phyloP scores from a whole-genome alignment of 2,329 filamentous ascomycete genomes.

The Pyrenophora tritici-repentis region DNA sequence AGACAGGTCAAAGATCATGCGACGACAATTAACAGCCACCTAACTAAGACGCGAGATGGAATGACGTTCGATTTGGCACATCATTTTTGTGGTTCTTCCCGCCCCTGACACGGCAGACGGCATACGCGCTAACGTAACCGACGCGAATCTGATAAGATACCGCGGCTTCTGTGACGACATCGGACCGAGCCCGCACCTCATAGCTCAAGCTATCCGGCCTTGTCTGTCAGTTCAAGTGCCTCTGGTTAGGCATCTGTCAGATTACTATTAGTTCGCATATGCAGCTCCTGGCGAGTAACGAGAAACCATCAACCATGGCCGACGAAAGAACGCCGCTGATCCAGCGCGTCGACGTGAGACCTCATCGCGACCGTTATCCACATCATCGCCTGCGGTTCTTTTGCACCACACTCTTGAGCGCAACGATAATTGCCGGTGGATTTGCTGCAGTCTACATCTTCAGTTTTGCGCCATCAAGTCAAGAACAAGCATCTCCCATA shows the following conservation, averaged over 20 bases:
- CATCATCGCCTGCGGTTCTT: conserved; percentile 67
- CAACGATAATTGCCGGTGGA: conserved; percentile 47
- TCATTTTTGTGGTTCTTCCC: conserved; percentile 3
- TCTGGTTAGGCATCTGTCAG: conserved; percentile 3
- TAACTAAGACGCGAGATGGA: neutral
- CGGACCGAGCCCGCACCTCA: neutral
- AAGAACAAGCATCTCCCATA: conserved; percentile 27
- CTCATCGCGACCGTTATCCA: conserved; percentile 55
- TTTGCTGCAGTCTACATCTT: conserved; percentile 47
- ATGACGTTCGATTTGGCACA: neutral
- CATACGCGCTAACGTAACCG: conserved; percentile 11
- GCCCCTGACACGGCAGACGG: conserved; percentile 5
- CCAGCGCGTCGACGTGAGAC: conserved; percentile 62
- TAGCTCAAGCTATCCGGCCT: conserved; percentile 6
- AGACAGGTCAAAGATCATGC: too few relatives aligned
- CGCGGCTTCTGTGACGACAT: conserved; percentile 16
- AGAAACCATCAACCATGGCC: conserved; percentile 46
- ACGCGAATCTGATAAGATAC: conserved; percentile 18
- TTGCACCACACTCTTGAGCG: conserved; percentile 62
- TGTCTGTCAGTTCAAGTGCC: conserved; percentile 2
- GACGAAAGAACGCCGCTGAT: conserved; percentile 71
- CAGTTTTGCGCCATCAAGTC: conserved; percentile 43
- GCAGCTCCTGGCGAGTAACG: conserved; percentile 27
- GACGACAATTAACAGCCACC: neutral
- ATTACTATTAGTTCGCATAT: conserved; percentile 10